Conservation (phyloP, 768 basidiomycete species). For the Kwoniella botswanensis region DNA sequence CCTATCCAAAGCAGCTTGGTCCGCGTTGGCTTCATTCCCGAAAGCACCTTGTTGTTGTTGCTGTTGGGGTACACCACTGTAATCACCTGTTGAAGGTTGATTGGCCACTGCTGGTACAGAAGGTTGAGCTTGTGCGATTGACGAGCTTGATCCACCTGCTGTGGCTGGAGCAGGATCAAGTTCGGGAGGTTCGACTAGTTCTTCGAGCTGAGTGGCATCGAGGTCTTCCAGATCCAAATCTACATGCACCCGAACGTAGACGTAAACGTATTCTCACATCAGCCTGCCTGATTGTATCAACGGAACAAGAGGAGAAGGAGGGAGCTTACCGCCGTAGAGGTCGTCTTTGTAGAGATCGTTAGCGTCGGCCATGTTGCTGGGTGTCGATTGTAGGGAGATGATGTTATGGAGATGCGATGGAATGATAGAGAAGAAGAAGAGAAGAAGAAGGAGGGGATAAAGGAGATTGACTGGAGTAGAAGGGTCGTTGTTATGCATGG, state of each 20-base stretch:
- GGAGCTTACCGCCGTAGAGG: conserved; percentile 76
- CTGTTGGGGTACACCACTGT: conserved; percentile 7
- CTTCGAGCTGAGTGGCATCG: conserved; percentile 47
- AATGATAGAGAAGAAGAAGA: background rate
- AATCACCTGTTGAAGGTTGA: conserved; percentile 9
- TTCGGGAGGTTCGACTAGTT: conserved; percentile 63
- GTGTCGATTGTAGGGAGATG: background rate
- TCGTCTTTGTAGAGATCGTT: conserved; percentile 68
- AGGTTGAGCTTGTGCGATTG: background rate
- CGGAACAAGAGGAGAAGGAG: background rate
- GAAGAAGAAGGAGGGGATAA: background rate
- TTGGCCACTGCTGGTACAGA: background rate
- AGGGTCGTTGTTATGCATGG: background rate
- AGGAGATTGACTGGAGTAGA: background rate
- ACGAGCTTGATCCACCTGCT: conserved; percentile 50
- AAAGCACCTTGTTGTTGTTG: conserved; percentile 22
- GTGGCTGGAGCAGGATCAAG: conserved; percentile 75
- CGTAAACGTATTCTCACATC: background rate
- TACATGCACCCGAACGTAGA: background rate
- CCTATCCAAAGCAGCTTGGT: conserved; percentile 34
- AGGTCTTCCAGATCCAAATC: conserved; percentile 52
- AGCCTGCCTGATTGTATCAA: background rate
- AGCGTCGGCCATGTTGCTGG: conserved; percentile 36
- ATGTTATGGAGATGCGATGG: conserved; percentile 1
- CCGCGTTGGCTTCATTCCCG: background rate